phyloP scores from a whole-genome alignment of 2,329 filamentous ascomycete species.

The Aspergillus ustus region DNA sequence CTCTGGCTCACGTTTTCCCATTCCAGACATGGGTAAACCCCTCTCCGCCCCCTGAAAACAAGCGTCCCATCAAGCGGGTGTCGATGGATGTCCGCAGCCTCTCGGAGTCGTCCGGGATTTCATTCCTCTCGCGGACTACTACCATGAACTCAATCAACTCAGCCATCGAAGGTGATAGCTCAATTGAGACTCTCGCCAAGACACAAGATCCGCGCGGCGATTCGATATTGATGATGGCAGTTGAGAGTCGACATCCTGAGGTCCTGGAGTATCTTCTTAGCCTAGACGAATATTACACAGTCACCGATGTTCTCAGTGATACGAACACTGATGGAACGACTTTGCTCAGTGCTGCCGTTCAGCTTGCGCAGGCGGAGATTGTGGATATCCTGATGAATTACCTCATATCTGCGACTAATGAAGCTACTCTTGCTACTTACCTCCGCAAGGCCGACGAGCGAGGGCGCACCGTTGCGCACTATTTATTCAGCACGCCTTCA shows the following conservation, averaged over 20 bases:
- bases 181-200: constrained; percentile 67
- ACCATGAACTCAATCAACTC: constrained; percentile 76
- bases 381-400: constrained; percentile 77
- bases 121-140: constrained; percentile 77
- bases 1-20: constrained; percentile 84
- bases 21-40: constrained; percentile 69
- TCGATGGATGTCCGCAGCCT: constrained; percentile 88
- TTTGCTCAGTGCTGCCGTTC: constrained; percentile 85
- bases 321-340: constrained; percentile 89
- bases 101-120: constrained; percentile 83
- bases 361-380: constrained; percentile 75
- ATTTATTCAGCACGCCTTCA: constrained; percentile 86
- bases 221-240: constrained; percentile 85
- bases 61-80: constrained; percentile 73
- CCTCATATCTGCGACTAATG: constrained; percentile 62
- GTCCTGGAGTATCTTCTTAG: constrained; percentile 80
- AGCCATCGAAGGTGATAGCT: constrained; percentile 82
- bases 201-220: constrained; percentile 71
- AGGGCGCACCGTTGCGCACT: constrained; percentile 91
- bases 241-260: constrained; percentile 72
- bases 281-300: constrained; percentile 75
- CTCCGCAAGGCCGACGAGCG: constrained; percentile 77
- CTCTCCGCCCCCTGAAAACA: constrained; percentile 47
- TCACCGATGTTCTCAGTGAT: constrained; percentile 75
- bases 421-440: constrained; percentile 67